These are phyloP conservation scores for Mucor sp. DNA, from an alignment of 371 early-diverging fungal species.

Conservation along the genomic window DNA sequence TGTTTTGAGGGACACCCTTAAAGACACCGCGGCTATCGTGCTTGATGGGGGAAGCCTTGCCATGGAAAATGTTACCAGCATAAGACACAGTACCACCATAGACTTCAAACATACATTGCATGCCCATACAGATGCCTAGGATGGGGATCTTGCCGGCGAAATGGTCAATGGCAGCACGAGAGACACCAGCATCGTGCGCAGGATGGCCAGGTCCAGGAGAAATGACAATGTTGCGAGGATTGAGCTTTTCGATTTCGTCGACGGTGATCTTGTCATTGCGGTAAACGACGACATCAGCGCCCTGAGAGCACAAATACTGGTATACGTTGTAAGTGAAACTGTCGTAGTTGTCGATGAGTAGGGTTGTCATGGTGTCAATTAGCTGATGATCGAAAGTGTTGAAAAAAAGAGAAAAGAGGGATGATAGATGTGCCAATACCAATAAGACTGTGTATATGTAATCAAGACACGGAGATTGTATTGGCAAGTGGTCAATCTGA, in stretches of 20 bases:
- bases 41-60: constrained; percentile 84
- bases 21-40: constrained; percentile 93
- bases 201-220: constrained; percentile 98
- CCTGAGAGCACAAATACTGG: constrained; percentile 87
- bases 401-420: constrained; percentile 1
- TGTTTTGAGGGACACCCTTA: constrained; percentile 78
- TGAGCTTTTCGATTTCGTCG: constrained; percentile 73
- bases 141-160: constrained; percentile 95
- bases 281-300: constrained; percentile 89
- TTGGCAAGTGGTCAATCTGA: constrained; percentile 13
- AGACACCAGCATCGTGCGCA: constrained; percentile 86
- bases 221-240: constrained; percentile 92
- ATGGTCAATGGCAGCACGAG: constrained; percentile 76
- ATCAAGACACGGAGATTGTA: constrained; percentile 7
- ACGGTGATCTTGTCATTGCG: constrained; percentile 94
- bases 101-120: constrained; percentile 94
- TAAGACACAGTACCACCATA: constrained; percentile 91
- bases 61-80: constrained; percentile 95
- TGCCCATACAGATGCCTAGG: constrained; percentile 96
- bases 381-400: neutral
- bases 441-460: neutral
- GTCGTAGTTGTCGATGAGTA: constrained; percentile 98
- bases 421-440: neutral
- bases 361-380: constrained; percentile 58
- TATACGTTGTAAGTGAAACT: constrained; percentile 98